Base-by-base conservation (phyloP, 768 basidiomycete species). In the Boletellus emodensis region DNA sequence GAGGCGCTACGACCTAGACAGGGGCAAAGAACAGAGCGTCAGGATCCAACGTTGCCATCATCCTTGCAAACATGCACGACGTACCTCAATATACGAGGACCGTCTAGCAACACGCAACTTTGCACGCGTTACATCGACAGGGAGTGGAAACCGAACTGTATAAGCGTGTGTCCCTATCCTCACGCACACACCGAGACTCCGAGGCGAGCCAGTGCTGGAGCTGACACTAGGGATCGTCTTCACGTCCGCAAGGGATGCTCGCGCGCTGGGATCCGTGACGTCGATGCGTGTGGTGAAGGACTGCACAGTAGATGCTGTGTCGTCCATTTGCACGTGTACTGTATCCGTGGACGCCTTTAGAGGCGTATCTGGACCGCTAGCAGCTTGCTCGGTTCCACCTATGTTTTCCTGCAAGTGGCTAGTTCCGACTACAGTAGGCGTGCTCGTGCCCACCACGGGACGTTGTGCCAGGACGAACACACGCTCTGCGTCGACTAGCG, bases 61-160 rank as follows among this genome's bases (percentile, higher is more conserved):
- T 12, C 35, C 54, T 26, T 26, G 24, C 24, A 26, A 26, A 14
- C 38, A 5, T 0, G 12, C 17, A 44, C 14, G 4, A 52, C 58
- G 22, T 33, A 64, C 70, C 59, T 68, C 70, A 1, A 84, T 63
- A 45, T 79, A 83, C 3, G 64, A 69, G 0, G 81, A 82, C 49
- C 73, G 77, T 28, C 82, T 70, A 8, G 81, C 81, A 17, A 82
- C 52, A 1, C 78, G 71, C 12, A 75, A 53, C 53, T 71, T 79
- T 2, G 61, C 51, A 8, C 62, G 59, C 13, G 49, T 55, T 2
- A 71, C 69, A 20, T 73, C 58, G 6, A 82, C 62, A 2, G 76
- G 76, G 36, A 78, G 75, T 0, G 79, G 80, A 44, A 71, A 79
- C 1, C 42, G 45, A 10, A 81, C 48, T 22, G 54, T 13, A 36